Base-by-base conservation (phyloP, 1,139 yeast genomes). In the Kluyveromyces sp. region DNA sequence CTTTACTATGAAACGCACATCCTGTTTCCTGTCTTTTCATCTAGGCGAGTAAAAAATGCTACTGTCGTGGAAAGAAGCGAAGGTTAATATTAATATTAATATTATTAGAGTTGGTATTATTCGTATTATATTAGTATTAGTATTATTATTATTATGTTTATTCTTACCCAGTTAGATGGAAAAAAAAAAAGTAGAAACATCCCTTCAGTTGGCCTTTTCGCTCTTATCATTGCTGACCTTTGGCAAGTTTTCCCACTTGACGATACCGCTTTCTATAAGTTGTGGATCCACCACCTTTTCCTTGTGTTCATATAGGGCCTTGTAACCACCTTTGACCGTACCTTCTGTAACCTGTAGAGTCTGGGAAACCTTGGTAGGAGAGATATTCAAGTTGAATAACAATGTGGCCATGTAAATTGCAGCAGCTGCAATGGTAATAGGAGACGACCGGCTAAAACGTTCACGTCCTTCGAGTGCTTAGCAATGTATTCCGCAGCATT, bases 271-370 rank as follows among this genome's bases (percentile, higher is more conserved):
- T 47, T 81, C 83, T 46, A 84, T 67, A 90, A 96, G 85, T 53
- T 75, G 75, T 33, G 89, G 92, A 61, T 88, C 95, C 26, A 88
- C 75, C 46, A 89, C 75, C 48, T 81, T 79, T 39, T 83, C 88
- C 47, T 71, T 67, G 52, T 82, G 86, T 53, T 86, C 90, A 63
- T 78, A 83, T 70, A 92, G 72, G 41, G 83, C 82, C 66, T 86
- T 86, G 65, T 88, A 92, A 42, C 95, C 83, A 2, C 97, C 88
- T 66, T 92, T 88, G 58, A 92, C 92, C 1, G 98, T 92, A 55
- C 97, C 97, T 63, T 92, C 98, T 60, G 96, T 86, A 25, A 92
- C 98, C 54, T 97, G 98, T n/a, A 97, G 81, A 58, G 86, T 87
- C 57, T 89, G 96, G 6, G 96, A 87, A 49, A 92, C 90, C 61